Evolutionary conservation across 1,284 basidiomycete genomes (phyloP).

Genomic region (Sporisorium iseilematis-ciliati): DNA sequence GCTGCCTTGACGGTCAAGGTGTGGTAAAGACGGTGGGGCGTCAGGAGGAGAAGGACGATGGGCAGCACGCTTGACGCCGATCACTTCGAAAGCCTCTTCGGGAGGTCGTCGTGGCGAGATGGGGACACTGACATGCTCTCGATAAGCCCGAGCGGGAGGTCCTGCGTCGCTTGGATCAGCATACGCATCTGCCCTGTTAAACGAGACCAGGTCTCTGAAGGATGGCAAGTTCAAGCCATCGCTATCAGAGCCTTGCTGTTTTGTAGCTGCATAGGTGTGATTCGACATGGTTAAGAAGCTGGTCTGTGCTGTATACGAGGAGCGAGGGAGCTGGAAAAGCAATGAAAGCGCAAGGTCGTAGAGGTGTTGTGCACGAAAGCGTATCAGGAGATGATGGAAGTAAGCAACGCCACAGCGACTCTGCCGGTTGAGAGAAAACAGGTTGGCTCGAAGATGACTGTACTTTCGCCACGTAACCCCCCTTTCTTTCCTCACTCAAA

Average conservation of each 20-base stretch:
- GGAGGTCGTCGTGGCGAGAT: background rate
- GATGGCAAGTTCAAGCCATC: constrained; percentile 21
- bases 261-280: background rate
- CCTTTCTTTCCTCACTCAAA: background rate
- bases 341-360: background rate
- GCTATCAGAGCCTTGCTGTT: background rate
- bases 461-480: constrained; percentile 5
- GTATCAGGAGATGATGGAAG: constrained; percentile 3
- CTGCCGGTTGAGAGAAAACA: background rate
- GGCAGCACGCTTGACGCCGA: background rate
- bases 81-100: background rate
- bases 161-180: background rate
- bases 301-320: background rate
- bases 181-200: constrained; percentile 3
- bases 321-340: background rate
- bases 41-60: background rate
- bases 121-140: background rate
- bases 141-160: background rate
- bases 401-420: background rate
- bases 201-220: constrained; percentile 26
- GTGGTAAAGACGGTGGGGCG: background rate
- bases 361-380: background rate
- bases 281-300: constrained; percentile 1
- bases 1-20: background rate
- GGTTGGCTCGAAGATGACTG: background rate